phyloP scores from a whole-genome alignment of 2,329 filamentous ascomycete genomes.

The Magnaporthiopsis incrustans region DNA sequence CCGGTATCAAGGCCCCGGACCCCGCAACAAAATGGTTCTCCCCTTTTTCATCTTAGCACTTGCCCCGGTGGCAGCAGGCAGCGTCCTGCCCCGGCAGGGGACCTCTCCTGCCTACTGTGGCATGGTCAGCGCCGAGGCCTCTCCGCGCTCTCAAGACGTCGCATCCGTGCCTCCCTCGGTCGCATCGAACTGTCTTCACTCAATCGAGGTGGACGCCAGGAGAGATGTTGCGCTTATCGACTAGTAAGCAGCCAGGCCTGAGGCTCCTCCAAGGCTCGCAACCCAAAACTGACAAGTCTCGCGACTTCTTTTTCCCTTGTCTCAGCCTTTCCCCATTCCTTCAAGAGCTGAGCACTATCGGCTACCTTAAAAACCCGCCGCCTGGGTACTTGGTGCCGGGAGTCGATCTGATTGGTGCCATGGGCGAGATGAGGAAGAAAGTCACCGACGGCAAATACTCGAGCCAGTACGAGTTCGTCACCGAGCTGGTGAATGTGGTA shows the following conservation, averaged over 20 bases:
- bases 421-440: conserved; percentile 23
- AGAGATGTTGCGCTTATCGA: conserved; percentile 33
- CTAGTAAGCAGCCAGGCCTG: conserved; percentile 23
- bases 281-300: neutral
- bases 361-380: conserved; percentile 31
- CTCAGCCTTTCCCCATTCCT: conserved; percentile 24
- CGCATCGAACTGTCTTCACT: conserved; percentile 32
- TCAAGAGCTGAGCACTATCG: conserved; percentile 33
- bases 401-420: conserved; percentile 23
- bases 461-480: conserved; percentile 27
- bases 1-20: neutral
- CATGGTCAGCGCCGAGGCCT: neutral
- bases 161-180: conserved; percentile 7
- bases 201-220: conserved; percentile 35
- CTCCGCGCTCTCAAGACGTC: neutral
- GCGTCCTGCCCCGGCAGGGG: neutral
- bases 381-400: conserved; percentile 30
- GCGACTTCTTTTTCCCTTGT: neutral
- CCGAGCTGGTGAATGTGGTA: conserved; percentile 1
- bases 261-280: neutral
- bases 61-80: neutral
- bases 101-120: neutral
- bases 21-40: neutral
- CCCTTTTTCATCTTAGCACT: neutral
- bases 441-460: conserved; percentile 22